A percentile compares a stretch with the other conserved stretches of the same genome.
Evolutionary conservation across 495 filamentous ascomycete genomes (phyloP).

Genomic region (Xylaria acuta): DNA sequence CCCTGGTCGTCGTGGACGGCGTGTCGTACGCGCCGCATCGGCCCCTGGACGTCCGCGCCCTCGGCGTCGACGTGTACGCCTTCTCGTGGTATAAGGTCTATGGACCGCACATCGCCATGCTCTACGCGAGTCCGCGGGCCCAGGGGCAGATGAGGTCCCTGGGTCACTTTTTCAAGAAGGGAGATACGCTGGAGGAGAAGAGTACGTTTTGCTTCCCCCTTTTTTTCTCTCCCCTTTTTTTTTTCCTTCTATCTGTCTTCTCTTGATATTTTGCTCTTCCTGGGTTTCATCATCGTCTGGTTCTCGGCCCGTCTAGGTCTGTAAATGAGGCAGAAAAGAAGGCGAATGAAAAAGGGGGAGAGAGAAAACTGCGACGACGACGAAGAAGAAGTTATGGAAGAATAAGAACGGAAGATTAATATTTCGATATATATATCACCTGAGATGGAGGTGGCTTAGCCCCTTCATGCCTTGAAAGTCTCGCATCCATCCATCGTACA

Average conservation of each 20-base stretch:
- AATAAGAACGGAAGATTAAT: neutral
- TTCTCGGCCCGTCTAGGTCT: neutral
- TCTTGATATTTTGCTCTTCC: neutral
- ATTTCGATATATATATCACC: neutral
- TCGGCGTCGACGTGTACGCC: slow-evolving; percentile 76
- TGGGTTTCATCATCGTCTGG: neutral
- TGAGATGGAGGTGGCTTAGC: neutral
- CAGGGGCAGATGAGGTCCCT: slow-evolving; percentile 59
- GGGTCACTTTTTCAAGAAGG: slow-evolving; percentile 72
- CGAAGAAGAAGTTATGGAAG: neutral
- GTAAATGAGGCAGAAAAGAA: neutral
- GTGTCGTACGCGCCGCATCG: slow-evolving; percentile 77
- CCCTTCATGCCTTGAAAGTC: neutral
- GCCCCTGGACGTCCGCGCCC: slow-evolving; percentile 66
- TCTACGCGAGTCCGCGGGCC: slow-evolving; percentile 63
- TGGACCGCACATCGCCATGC: slow-evolving; percentile 71
- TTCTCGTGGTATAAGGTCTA: slow-evolving; percentile 82
- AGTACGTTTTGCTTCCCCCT: slow-evolving; percentile 16
- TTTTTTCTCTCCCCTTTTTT: neutral
- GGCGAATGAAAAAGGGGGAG: too few relatives aligned
- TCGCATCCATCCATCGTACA: neutral
- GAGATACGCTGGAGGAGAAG: slow-evolving; percentile 63
- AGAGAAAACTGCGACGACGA: neutral
- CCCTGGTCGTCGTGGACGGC: slow-evolving; percentile 61
- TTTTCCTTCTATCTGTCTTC: neutral